Conservation (phyloP, 2,329 filamentous ascomycete species). For the Phaeosphaeria sp. region DNA sequence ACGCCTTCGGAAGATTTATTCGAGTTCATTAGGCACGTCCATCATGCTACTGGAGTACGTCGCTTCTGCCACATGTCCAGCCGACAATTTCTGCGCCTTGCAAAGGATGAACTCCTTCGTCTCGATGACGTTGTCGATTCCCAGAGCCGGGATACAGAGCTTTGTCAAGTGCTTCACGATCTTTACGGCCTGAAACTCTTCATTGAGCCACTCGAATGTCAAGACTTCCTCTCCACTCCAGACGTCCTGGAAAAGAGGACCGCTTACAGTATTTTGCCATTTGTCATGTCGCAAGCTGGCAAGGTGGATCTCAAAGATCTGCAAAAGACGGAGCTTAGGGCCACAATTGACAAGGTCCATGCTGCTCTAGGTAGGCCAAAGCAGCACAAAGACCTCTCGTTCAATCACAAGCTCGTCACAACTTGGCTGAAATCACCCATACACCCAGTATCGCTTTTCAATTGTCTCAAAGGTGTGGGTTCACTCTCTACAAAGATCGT, state of each 20-base stretch:
- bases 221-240: constrained; percentile 76
- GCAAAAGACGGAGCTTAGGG: constrained; percentile 87
- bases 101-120: constrained; percentile 82
- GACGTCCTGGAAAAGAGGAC: constrained; percentile 80
- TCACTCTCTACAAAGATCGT: constrained; percentile 52
- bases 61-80: constrained; percentile 85
- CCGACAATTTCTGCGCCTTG: constrained; percentile 86
- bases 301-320: constrained; percentile 90
- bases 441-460: constrained; percentile 79
- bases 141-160: constrained; percentile 70
- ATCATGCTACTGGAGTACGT: constrained; percentile 82
- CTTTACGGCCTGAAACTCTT: constrained; percentile 48
- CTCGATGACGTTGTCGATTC: constrained; percentile 79
- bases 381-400: constrained; percentile 78
- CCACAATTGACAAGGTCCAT: constrained; percentile 91
- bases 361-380: constrained; percentile 80
- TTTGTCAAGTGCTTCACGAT: constrained; percentile 68
- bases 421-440: constrained; percentile 84
- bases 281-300: constrained; percentile 79
- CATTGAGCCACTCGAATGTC: constrained; percentile 41
- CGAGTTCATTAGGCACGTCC: constrained; percentile 79
- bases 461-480: constrained; percentile 79
- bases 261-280: constrained; percentile 81
- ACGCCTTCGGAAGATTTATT: constrained; percentile 75
- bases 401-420: constrained; percentile 84